A percentile compares a stretch with the other conserved stretches of the same genome.
phyloP scores from a whole-genome alignment of 805 yeast species.

The Candida wancherniae region DNA sequence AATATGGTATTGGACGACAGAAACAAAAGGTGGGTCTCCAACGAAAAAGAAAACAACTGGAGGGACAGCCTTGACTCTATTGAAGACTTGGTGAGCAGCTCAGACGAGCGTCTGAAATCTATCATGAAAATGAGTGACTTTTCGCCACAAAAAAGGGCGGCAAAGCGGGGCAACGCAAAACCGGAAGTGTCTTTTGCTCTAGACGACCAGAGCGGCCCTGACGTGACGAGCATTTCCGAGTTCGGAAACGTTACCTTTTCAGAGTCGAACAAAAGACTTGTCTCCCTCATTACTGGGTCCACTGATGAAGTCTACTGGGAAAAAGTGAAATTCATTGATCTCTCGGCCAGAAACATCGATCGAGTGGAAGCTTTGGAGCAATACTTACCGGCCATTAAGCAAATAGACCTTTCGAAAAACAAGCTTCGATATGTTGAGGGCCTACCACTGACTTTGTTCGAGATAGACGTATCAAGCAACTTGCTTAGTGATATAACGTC shows the following conservation, averaged over 20 bases:
- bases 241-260: constrained; percentile 45
- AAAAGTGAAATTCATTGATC: constrained; percentile 29
- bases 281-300: constrained; percentile 40
- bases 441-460: constrained; percentile 35
- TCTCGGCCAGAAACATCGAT: constrained; percentile 31
- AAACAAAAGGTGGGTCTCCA: constrained; percentile 28
- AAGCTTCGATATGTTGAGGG: constrained; percentile 42
- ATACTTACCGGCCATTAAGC: constrained; percentile 41
- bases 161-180: constrained; percentile 2
- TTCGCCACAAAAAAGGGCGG: background rate
- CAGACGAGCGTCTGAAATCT: background rate
- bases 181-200: constrained; percentile 39
- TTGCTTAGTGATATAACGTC: constrained; percentile 37
- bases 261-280: constrained; percentile 40
- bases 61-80: constrained; percentile 34
- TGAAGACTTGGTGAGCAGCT: constrained; percentile 26
- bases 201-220: constrained; percentile 23
- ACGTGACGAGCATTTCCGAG: constrained; percentile 42
- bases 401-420: constrained; percentile 41
- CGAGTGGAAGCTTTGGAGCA: constrained; percentile 40
- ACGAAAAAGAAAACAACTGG: constrained; percentile 20
- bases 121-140: background rate
- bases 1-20: constrained; percentile 30
- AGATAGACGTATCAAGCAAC: constrained; percentile 37
- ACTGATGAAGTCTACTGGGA: constrained; percentile 41